Conservation (phyloP, 331 rosid genomes). For the Telfairia occidentalis region DNA sequence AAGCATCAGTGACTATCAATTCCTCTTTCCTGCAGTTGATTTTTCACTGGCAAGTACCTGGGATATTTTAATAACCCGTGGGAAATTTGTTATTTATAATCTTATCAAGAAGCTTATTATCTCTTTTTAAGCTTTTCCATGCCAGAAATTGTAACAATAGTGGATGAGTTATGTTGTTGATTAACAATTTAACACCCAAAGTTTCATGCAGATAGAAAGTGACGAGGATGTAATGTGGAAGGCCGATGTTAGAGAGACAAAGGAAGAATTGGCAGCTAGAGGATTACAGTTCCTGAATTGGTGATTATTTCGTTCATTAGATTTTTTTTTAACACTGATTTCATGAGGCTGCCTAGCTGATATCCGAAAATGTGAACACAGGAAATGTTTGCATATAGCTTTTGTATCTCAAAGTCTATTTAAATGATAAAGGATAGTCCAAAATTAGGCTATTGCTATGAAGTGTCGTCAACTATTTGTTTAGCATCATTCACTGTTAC, state of each 20-base stretch:
- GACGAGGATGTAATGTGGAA: slow-evolving; percentile 34
- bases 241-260: slow-evolving; percentile 33
- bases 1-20: slow-evolving; percentile 27
- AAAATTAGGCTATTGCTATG: background rate
- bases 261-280: slow-evolving; percentile 32
- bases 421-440: background rate
- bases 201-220: slow-evolving; percentile 27
- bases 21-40: slow-evolving; percentile 35
- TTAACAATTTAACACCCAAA: background rate
- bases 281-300: slow-evolving; percentile 34
- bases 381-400: background rate
- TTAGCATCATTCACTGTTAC: background rate
- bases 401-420: background rate
- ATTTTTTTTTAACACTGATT: slow-evolving; percentile 4
- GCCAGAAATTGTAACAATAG: background rate
- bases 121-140: background rate
- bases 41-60: slow-evolving; percentile 34
- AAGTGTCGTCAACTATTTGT: background rate
- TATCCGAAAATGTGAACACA: background rate
- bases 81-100: background rate
- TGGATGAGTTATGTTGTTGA: background rate
- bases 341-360: background rate
- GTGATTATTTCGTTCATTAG: slow-evolving; percentile 9
- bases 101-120: background rate
- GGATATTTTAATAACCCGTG: background rate